These are phyloP conservation scores for Helotiales sp. DNA, from an alignment of 2,329 filamentous ascomycete genomes.

Conservation along the genomic window DNA sequence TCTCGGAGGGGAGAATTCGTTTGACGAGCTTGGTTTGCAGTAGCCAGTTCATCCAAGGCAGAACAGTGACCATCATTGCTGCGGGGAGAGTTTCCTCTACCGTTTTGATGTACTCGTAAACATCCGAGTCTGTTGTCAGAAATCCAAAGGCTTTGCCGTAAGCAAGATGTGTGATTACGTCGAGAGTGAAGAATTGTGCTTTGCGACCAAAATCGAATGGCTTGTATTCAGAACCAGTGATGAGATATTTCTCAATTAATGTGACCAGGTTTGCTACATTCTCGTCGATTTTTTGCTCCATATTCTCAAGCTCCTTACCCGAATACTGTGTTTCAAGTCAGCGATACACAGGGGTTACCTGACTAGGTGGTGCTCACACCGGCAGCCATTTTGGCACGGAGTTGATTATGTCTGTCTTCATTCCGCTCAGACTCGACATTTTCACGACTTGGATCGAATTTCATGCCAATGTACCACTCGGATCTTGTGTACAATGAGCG, in stretches of 20 bases:
- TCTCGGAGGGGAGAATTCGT: slow-evolving; percentile 48
- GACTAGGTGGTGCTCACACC: slow-evolving; percentile 44
- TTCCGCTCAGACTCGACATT: slow-evolving; percentile 58
- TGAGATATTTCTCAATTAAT: slow-evolving; percentile 41
- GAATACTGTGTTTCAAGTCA: too few relatives aligned
- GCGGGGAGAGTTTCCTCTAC: slow-evolving; percentile 50
- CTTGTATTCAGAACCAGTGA: slow-evolving; percentile 42
- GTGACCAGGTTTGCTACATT: slow-evolving; percentile 7
- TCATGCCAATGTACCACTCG: slow-evolving; percentile 53
- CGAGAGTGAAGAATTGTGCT: slow-evolving; percentile 58
- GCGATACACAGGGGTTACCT: too few relatives aligned
- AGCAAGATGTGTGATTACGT: slow-evolving; percentile 58
- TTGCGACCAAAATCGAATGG: slow-evolving; percentile 57
- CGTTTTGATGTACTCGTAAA: slow-evolving; percentile 53
- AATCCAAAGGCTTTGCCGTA: slow-evolving; percentile 58
- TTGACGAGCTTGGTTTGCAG: slow-evolving; percentile 50
- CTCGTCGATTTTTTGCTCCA: slow-evolving; percentile 55
- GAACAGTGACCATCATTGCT: slow-evolving; percentile 50
- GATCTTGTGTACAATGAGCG: slow-evolving; percentile 47
- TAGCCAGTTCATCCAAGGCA: slow-evolving; percentile 49
- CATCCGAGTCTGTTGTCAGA: slow-evolving; percentile 53
- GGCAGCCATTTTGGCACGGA: slow-evolving; percentile 54
- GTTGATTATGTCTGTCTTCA: slow-evolving; percentile 49
- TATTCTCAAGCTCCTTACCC: slow-evolving; percentile 54
- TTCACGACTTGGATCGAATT: slow-evolving; percentile 57